phyloP scores from a whole-genome alignment of 768 basidiomycete species.

The Pleurotus tuoliensis region DNA sequence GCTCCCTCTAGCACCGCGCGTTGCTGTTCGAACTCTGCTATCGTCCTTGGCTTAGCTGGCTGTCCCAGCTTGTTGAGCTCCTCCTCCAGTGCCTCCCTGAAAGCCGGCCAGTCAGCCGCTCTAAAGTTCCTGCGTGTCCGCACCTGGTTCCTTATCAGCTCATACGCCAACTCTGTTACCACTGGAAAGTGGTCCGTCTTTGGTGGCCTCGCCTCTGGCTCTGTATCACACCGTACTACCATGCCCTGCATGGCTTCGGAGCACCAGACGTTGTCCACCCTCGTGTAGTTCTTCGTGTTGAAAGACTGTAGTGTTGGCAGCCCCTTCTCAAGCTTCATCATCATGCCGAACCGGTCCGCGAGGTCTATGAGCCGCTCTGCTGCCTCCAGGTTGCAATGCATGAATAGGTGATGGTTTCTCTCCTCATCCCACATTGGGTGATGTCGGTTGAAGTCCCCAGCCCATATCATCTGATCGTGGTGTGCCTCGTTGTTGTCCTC shows the following conservation, averaged over 20 bases:
- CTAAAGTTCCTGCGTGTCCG: conserved; percentile 16
- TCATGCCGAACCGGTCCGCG: conserved; percentile 17
- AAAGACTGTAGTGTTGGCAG: conserved; percentile 20
- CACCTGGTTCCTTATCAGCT: background rate
- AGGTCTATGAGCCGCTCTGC: conserved; percentile 12
- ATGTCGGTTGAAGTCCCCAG: conserved; percentile 37
- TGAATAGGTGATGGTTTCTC: conserved; percentile 23
- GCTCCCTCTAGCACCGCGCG: background rate
- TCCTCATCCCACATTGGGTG: conserved; percentile 35
- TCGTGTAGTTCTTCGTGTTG: conserved; percentile 20
- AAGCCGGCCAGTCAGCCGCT: conserved; percentile 18
- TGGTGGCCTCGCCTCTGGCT: conserved; percentile 7
- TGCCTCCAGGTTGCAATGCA: background rate
- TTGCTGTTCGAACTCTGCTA: background rate
- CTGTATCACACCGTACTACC: conserved; percentile 20
- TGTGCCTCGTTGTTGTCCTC: too few relatives aligned
- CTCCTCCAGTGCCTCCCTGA: conserved; percentile 10
- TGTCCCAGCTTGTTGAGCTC: background rate
- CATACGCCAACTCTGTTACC: conserved; percentile 17
- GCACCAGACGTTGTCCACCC: conserved; percentile 33
- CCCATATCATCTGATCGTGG: conserved; percentile 14
- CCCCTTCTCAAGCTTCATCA: conserved; percentile 23
- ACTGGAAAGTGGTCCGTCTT: conserved; percentile 32
- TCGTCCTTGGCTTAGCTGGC: background rate
- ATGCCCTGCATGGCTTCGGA: conserved; percentile 8